These are phyloP conservation scores for Durusdinium trenchii DNA, from an alignment of 73 alveolate species.

Conservation along the genomic window DNA sequence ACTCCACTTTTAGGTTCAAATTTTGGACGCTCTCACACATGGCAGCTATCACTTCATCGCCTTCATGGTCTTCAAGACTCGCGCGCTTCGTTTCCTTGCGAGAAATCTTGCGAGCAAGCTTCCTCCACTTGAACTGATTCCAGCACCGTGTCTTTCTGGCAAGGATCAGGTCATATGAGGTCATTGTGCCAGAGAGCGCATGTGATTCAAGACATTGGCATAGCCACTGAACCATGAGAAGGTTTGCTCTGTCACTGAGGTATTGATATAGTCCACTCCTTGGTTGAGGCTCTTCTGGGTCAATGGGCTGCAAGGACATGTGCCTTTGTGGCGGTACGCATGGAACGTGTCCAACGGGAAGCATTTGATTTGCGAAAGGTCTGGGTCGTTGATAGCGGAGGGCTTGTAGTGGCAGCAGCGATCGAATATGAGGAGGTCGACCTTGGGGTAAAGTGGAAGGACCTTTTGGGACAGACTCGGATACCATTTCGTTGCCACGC, in stretches of 20 bases:
- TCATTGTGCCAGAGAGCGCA: background rate
- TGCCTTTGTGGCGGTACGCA: background rate
- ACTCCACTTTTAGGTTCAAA: too few relatives aligned
- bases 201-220: background rate
- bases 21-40: too few relatives aligned
- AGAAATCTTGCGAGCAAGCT: background rate
- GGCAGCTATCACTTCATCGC: background rate
- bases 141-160: background rate
- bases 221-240: background rate
- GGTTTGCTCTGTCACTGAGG: background rate
- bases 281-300: background rate
- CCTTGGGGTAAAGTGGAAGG: background rate
- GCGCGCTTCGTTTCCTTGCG: background rate
- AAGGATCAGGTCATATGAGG: background rate
- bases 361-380: background rate
- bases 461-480: background rate
- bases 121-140: background rate
- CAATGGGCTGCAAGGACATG: background rate
- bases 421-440: background rate
- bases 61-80: background rate
- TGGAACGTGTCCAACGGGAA: constrained; percentile 50
- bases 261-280: background rate
- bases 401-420: background rate
- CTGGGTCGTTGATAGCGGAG: background rate
- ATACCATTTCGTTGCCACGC: background rate